Conservation (phyloP, 2,329 filamentous ascomycete species). For the Fusarium floridanum region DNA sequence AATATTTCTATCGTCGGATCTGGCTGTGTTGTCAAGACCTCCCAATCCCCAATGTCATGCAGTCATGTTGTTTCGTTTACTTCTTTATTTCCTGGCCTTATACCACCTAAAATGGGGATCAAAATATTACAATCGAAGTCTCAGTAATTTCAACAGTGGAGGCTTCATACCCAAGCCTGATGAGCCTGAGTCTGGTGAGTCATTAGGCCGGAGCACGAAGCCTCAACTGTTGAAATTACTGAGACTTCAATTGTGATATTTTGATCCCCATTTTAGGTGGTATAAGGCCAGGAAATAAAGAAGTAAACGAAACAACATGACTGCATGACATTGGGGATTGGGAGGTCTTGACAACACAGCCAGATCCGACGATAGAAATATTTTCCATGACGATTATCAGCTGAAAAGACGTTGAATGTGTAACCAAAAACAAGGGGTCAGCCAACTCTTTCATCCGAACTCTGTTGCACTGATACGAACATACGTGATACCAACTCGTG, state of each 20-base stretch:
- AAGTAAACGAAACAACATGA: slow-evolving; percentile 1
- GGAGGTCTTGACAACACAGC: neutral
- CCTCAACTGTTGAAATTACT: neutral
- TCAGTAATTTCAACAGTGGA: neutral
- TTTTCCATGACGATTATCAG: neutral
- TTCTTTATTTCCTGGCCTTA: too few relatives aligned
- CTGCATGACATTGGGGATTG: neutral
- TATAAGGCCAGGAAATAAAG: slow-evolving; percentile 1
- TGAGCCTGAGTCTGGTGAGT: too few relatives aligned
- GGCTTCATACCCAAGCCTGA: neutral
- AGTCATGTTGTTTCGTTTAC: too few relatives aligned
- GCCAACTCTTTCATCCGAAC: neutral
- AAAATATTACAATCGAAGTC: neutral
- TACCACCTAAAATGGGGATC: neutral
- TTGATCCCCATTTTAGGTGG: neutral
- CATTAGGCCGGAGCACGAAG: neutral
- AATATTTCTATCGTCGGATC: too few relatives aligned
- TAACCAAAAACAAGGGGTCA: neutral
- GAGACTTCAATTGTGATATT: neutral
- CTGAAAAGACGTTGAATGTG: neutral
- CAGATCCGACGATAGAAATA: neutral
- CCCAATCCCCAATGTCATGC: too few relatives aligned
- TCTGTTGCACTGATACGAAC: neutral
- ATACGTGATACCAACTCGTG: neutral
- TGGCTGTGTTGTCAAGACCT: too few relatives aligned